Evolutionary conservation across 2,329 filamentous ascomycete species (phyloP).

Genomic region (Exophiala spinifera): DNA sequence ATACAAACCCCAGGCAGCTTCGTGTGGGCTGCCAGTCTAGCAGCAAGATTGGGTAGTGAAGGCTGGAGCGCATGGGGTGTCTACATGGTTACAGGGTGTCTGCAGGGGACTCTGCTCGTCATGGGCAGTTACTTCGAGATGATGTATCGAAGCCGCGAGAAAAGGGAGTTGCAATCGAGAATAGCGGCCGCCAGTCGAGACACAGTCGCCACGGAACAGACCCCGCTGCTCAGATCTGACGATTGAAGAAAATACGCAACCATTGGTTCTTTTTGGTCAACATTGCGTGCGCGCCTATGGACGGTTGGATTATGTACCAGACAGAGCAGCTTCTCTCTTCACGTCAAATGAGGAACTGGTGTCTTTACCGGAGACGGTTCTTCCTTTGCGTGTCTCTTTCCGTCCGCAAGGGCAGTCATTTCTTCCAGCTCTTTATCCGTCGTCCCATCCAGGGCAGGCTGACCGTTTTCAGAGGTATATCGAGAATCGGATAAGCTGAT

Average conservation of each 20-base stretch:
- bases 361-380: slow-evolving; percentile 12
- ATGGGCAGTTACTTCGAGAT: slow-evolving; percentile 73
- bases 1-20: slow-evolving; percentile 94
- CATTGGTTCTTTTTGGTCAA: background rate
- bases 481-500: slow-evolving; percentile 41
- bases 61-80: slow-evolving; percentile 98
- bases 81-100: slow-evolving; percentile 76
- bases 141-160: slow-evolving; percentile 19
- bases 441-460: slow-evolving; percentile 20
- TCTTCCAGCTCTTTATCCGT: slow-evolving; percentile 29
- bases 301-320: background rate
- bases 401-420: slow-evolving; percentile 27
- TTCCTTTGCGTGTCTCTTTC: slow-evolving; percentile 23
- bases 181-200: slow-evolving; percentile 10
- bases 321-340: background rate
- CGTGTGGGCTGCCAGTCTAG: slow-evolving; percentile 82
- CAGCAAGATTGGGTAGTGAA: slow-evolving; percentile 69
- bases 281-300: background rate
- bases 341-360: slow-evolving; percentile 7
- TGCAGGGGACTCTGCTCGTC: slow-evolving; percentile 76
- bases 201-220: slow-evolving; percentile 11
- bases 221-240: slow-evolving; percentile 14
- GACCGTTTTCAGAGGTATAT: slow-evolving; percentile 21
- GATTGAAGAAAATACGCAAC: background rate
- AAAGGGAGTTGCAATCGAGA: slow-evolving; percentile 18